A percentile compares a stretch with the other conserved stretches of the same genome.
phyloP scores from a whole-genome alignment of 2,329 filamentous ascomycete genomes.

The Lachnellula suecica region DNA sequence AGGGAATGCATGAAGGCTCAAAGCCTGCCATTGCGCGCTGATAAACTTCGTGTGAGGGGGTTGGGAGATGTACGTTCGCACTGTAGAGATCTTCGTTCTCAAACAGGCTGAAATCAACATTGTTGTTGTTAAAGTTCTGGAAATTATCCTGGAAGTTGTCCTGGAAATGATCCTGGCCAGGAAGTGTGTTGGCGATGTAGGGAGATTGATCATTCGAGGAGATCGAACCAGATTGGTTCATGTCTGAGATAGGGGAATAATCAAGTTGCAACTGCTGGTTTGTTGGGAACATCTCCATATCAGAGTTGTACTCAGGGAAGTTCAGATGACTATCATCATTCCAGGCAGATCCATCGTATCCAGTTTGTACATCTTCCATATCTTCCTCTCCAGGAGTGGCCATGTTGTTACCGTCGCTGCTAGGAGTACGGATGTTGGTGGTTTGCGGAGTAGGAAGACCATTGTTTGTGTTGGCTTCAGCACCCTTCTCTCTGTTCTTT shows the following conservation, averaged over 20 bases:
- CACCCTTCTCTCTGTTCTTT: conserved; percentile 48
- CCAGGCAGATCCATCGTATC: conserved; percentile 13
- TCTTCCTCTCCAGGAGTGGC: conserved; percentile 29
- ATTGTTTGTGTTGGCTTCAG: conserved; percentile 37
- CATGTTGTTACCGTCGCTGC: conserved; percentile 41
- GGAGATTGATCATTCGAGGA: conserved; percentile 30
- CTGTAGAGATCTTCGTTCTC: conserved; percentile 61
- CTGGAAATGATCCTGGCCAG: conserved; percentile 50
- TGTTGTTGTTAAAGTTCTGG: conserved; percentile 45
- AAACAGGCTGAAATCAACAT: conserved; percentile 54
- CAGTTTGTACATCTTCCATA: conserved; percentile 16
- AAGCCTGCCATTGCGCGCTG: conserved; percentile 32
- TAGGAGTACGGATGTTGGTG: conserved; percentile 56
- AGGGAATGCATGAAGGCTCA: conserved; percentile 31
- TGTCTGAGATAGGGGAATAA: conserved; percentile 30
- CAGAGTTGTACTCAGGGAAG: conserved; percentile 27
- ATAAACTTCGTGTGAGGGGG: conserved; percentile 43
- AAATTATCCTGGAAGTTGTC: conserved; percentile 61
- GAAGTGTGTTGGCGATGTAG: conserved; percentile 39
- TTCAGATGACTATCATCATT: conserved; percentile 18
- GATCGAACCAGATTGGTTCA: conserved; percentile 19
- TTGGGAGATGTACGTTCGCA: conserved; percentile 55
- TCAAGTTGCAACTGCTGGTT: conserved; percentile 24
- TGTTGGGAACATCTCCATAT: conserved; percentile 26
- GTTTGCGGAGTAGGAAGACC: conserved; percentile 59